Conservation (phyloP, 2,329 filamentous ascomycete species). For the Orbilia ellipsospora region DNA sequence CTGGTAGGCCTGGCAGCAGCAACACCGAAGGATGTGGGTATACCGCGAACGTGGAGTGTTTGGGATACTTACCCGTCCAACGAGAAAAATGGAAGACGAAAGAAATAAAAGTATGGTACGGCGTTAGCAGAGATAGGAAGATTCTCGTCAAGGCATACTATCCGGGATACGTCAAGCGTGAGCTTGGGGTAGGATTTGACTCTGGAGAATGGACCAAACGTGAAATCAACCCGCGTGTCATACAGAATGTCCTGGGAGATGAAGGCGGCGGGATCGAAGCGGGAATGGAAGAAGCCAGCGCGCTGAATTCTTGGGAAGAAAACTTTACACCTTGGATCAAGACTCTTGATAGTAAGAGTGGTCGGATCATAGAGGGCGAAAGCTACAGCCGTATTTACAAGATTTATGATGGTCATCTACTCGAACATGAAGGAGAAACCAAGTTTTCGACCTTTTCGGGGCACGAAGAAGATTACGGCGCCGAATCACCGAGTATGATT, state of each 20-base stretch:
- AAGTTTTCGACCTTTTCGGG: constrained; percentile 53
- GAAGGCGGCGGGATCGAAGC: constrained; percentile 69
- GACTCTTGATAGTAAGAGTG: constrained; percentile 38
- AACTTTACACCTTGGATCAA: constrained; percentile 59
- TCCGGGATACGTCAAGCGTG: constrained; percentile 61
- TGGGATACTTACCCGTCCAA: constrained; percentile 32
- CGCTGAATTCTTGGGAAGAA: constrained; percentile 66
- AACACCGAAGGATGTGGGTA: constrained; percentile 71
- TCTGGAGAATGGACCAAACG: constrained; percentile 65
- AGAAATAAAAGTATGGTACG: constrained; percentile 68
- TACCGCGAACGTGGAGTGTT: constrained; percentile 89
- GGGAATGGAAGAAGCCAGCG: constrained; percentile 71
- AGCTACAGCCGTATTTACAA: constrained; percentile 45
- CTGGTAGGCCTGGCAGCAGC: constrained; percentile 46
- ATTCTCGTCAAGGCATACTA: constrained; percentile 78
- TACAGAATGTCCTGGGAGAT: constrained; percentile 69
- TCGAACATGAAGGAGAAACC: constrained; percentile 40
- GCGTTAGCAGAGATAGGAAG: constrained; percentile 74
- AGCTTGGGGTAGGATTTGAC: constrained; percentile 42
- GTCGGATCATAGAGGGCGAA: constrained; percentile 41
- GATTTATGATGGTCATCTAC: constrained; percentile 46
- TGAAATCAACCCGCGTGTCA: constrained; percentile 70
- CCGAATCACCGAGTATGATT: constrained; percentile 48
- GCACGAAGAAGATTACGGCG: constrained; percentile 44
- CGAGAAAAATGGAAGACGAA: constrained; percentile 40